phyloP scores from a whole-genome alignment of 371 early-diverging fungal species.

The Nematocida minor region DNA sequence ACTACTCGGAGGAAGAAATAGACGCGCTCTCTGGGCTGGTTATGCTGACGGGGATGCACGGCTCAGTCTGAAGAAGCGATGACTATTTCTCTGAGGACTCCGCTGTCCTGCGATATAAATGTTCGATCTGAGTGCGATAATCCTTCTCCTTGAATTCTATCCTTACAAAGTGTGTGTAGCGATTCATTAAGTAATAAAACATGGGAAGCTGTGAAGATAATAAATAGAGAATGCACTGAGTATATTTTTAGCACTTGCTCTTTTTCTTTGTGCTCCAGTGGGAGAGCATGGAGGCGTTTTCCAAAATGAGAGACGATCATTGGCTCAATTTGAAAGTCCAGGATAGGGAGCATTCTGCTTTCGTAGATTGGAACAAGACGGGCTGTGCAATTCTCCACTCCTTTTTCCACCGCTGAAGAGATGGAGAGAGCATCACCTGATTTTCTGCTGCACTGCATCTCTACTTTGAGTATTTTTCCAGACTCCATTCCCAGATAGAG shows the following conservation, averaged over 20 bases:
- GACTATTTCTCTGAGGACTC: slow-evolving; percentile 6
- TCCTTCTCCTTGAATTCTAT: not conserved
- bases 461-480: slow-evolving; percentile 25
- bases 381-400: not conserved
- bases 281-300: not conserved
- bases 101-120: slow-evolving; percentile 7
- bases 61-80: not conserved
- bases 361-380: not conserved
- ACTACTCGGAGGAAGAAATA: slow-evolving; percentile 50
- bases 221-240: slow-evolving; percentile 27
- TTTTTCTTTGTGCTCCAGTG: not conserved
- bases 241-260: not conserved
- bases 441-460: not conserved
- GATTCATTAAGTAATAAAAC: slow-evolving; percentile 11
- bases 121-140: not conserved
- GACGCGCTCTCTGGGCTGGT: slow-evolving; percentile 51
- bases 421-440: not conserved
- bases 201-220: slow-evolving; percentile 9
- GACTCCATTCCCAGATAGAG: slow-evolving; percentile 13
- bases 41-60: slow-evolving; percentile 9
- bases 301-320: slow-evolving; percentile 26
- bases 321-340: not conserved
- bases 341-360: not conserved
- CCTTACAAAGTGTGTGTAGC: not conserved
- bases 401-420: too few species aligned